Evolutionary conservation across 805 yeast genomes (phyloP).

Genomic region (Candida corydali): DNA sequence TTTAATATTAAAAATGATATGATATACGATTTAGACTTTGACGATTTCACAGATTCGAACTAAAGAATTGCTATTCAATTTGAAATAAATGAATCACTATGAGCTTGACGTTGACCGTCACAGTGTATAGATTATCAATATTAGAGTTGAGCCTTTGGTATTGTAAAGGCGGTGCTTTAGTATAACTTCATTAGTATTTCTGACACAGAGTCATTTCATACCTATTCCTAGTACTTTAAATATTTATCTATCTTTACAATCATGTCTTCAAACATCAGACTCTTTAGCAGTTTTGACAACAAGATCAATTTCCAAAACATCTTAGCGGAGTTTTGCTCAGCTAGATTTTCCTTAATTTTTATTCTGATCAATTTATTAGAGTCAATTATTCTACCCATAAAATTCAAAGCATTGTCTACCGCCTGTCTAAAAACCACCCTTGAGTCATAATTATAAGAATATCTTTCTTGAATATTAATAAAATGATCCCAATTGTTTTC

Average conservation of each 20-base stretch:
- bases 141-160: no score
- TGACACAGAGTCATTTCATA: no score
- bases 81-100: no score
- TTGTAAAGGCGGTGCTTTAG: no score
- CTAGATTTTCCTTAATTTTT: constrained; percentile 2
- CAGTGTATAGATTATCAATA: no score
- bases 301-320: constrained; percentile 10
- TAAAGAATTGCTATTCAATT: no score
- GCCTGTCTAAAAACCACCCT: constrained; percentile 10
- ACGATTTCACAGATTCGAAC: constrained; percentile 14
- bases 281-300: constrained; percentile 8
- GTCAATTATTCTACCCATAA: constrained; percentile 2
- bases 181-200: no score
- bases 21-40: constrained; percentile 11
- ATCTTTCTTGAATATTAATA: constrained; percentile 17
- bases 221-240: constrained; percentile 1
- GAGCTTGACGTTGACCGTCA: no score
- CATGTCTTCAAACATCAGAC: constrained; percentile 5
- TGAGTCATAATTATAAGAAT: constrained; percentile 15
- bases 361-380: not conserved
- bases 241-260: constrained; percentile 5
- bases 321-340: not conserved
- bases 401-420: constrained; percentile 7
- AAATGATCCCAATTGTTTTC: constrained; percentile 16
- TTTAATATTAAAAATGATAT: no score